Evolutionary conservation across 2,329 filamentous ascomycete genomes (phyloP).

Genomic region (Pseudogymnoascus sp.): DNA sequence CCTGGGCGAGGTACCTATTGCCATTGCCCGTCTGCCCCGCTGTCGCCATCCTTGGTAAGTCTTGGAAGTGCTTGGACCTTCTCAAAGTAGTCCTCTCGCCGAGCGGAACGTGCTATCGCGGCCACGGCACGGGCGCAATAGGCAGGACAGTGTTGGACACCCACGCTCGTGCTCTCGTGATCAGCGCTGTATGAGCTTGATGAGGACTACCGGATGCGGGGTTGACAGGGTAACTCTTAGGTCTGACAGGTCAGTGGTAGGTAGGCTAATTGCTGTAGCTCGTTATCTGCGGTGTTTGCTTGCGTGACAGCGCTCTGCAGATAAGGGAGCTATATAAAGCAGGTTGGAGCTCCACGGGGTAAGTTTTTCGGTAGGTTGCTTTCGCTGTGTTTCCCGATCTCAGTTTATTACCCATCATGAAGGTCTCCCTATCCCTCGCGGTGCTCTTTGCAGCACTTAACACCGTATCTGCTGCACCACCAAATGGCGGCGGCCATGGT

Average conservation of each 20-base stretch:
- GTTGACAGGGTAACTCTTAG: background rate
- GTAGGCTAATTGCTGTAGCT: background rate
- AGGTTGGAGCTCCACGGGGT: background rate
- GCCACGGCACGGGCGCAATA: background rate
- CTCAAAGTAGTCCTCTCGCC: background rate
- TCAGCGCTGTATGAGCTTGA: background rate
- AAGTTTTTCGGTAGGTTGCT: background rate
- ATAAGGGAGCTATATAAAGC: background rate
- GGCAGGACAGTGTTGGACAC: background rate
- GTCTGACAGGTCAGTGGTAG: background rate
- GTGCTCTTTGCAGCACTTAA: background rate
- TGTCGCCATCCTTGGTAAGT: constrained; percentile 2
- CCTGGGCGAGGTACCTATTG: background rate
- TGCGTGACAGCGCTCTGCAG: background rate
- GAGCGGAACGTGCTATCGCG: background rate
- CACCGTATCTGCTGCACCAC: background rate
- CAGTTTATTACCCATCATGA: background rate
- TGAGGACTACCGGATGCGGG: constrained; percentile 1
- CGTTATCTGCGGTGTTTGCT: background rate
- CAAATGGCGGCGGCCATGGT: background rate
- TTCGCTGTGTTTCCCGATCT: background rate
- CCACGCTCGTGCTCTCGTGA: background rate
- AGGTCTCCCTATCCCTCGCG: background rate
- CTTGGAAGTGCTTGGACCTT: constrained; percentile 5
- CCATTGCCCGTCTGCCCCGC: background rate